These are phyloP conservation scores for Komagataella populi DNA, from an alignment of 805 yeast species.

Conservation along the genomic window DNA sequence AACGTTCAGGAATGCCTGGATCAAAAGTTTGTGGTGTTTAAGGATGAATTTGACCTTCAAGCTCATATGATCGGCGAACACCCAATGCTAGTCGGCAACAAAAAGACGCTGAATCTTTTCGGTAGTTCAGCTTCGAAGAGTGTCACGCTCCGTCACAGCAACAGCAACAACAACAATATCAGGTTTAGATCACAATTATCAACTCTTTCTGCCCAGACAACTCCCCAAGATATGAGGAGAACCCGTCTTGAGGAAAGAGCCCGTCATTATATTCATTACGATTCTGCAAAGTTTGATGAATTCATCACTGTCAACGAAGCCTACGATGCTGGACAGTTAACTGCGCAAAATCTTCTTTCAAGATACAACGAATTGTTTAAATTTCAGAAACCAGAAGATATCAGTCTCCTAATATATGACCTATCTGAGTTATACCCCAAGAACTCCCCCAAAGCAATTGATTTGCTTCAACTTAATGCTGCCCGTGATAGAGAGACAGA, in stretches of 20 bases:
- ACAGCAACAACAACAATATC: constrained; percentile 4
- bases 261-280: constrained; percentile 56
- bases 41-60: constrained; percentile 71
- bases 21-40: constrained; percentile 82
- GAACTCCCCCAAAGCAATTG: constrained; percentile 28
- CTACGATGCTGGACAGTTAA: constrained; percentile 30
- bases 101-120: constrained; percentile 17
- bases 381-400: constrained; percentile 27
- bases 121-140: constrained; percentile 17
- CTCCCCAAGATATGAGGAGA: constrained; percentile 27
- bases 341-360: constrained; percentile 31
- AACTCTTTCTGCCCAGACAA: constrained; percentile 25
- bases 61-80: constrained; percentile 85
- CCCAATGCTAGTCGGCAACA: constrained; percentile 38
- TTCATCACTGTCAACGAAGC: constrained; percentile 36
- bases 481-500: constrained; percentile 11
- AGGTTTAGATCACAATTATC: constrained; percentile 50
- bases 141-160: constrained; percentile 3
- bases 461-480: constrained; percentile 17
- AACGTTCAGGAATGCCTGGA: constrained; percentile 68
- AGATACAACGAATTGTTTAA: constrained; percentile 37
- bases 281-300: constrained; percentile 26
- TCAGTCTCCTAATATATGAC: constrained; percentile 45
- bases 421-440: constrained; percentile 41
- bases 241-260: constrained; percentile 75